A percentile compares a stretch with the other conserved stretches of the same genome.
Evolutionary conservation across 345 rosid species (phyloP).

Genomic region (Eucalyptus erythrocorys): DNA sequence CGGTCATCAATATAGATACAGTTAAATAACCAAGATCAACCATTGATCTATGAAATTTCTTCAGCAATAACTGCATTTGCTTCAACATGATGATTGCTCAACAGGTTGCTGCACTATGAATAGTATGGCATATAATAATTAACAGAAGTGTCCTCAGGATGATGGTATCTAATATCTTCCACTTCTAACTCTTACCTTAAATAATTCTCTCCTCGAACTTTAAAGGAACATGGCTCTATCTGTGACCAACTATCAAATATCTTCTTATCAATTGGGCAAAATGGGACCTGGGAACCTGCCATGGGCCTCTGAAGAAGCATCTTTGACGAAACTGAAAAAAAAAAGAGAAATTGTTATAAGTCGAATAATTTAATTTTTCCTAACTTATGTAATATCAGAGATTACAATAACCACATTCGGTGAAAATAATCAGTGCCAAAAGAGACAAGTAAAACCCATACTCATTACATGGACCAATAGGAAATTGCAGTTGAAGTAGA

Average conservation of each 20-base stretch:
- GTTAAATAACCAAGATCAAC: neutral
- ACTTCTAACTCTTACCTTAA: slow-evolving; percentile 18
- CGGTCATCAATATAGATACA: neutral
- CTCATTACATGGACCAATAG: neutral
- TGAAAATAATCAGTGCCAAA: neutral
- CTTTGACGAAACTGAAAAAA: slow-evolving; percentile 67
- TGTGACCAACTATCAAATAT: slow-evolving; percentile 41
- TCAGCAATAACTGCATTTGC: neutral
- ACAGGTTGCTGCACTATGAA: neutral
- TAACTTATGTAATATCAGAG: neutral
- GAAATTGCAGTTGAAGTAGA: neutral
- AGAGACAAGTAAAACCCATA: neutral
- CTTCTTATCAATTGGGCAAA: slow-evolving; percentile 37
- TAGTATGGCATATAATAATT: neutral
- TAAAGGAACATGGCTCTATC: slow-evolving; percentile 37
- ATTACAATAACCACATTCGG: neutral
- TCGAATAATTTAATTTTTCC: neutral
- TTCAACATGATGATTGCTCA: neutral
- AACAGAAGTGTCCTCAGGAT: neutral
- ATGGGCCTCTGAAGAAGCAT: slow-evolving; percentile 31
- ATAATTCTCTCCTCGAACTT: slow-evolving; percentile 40
- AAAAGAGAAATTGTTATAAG: neutral
- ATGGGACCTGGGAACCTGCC: slow-evolving; percentile 45
- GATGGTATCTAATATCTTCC: neutral
- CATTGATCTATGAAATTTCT: neutral